phyloP scores from a whole-genome alignment of 106 monocot genomes.

The Acanthochlamys bracteata region DNA sequence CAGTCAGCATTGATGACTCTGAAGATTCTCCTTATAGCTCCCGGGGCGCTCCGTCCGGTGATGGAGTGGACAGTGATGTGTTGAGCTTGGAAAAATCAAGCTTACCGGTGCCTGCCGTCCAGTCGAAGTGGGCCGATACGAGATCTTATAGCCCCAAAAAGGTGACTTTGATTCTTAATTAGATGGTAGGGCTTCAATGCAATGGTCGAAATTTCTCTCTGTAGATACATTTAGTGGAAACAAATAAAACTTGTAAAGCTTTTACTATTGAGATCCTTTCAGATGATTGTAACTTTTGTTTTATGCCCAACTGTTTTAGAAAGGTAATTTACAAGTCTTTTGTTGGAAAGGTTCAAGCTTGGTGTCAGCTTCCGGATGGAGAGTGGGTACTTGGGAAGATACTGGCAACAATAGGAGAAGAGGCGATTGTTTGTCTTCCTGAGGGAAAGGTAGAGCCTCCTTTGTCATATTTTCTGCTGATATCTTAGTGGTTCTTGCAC shows the following conservation, averaged over 20 bases:
- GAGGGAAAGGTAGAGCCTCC: conserved; percentile 53
- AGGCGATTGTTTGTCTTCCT: conserved; percentile 51
- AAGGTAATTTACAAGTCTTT: conserved; percentile 33
- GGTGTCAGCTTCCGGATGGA: conserved; percentile 75
- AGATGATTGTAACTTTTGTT: too few relatives aligned
- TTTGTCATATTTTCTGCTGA: too few relatives aligned
- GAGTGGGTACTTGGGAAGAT: conserved; percentile 75
- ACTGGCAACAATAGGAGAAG: conserved; percentile 47
- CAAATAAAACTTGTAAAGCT: too few relatives aligned
- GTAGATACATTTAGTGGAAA: too few relatives aligned
- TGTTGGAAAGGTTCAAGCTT: conserved; percentile 67
- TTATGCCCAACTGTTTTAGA: too few relatives aligned
- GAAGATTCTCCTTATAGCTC: conserved; percentile 67
- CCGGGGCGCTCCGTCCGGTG: conserved; percentile 10
- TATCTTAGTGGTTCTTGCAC: neutral
- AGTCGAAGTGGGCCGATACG: conserved; percentile 51
- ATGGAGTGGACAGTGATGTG: neutral
- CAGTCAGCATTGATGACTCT: conserved; percentile 7
- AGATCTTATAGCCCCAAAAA: conserved; percentile 47
- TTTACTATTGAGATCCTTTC: too few relatives aligned
- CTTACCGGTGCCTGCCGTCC: conserved; percentile 18
- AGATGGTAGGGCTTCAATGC: too few relatives aligned
- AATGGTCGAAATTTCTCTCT: too few relatives aligned
- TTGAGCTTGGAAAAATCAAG: neutral
- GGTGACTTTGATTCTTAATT: conserved; percentile 17